Base-by-base conservation (phyloP, 257 asterid genomes). In the Voacanga thouarsii region DNA sequence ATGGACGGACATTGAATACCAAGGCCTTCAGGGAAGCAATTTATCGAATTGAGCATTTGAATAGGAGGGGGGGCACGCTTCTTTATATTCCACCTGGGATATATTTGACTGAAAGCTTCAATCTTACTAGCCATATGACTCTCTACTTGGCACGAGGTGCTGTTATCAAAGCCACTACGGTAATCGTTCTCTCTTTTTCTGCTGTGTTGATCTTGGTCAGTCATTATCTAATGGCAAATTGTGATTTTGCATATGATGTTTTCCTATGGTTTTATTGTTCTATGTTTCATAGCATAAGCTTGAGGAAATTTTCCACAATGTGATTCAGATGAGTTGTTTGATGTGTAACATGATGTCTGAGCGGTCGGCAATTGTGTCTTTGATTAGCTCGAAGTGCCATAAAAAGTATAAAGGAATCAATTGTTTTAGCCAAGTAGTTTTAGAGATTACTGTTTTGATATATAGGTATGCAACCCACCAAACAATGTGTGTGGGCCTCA, bases 121-220 rank as follows among this genome's bases (percentile, higher is more conserved):
- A 87, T 78, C 90, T 95, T 12, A 93, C 99, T 12, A 95, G 99
- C 88, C 91, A 88, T 23, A 96, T 96, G 98, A 93, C 99, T 61
- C 98, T 96, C 43, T 96, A 86, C 84, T 84, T 96, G 86, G 97
- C 97, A 60, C 71, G 79, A 72, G 97, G 94, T 51, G 97, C 99
- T 70, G 90, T 89, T 67, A 93, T 96, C 88, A 89, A 87, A 84
- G 96, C 98, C 73, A 83, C 93, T 8, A 83, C 71, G 98, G 99
- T 95, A 87, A 75, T 41, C 67, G 9, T 5, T 19, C 63, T 64
- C n/a, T 21, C 19, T 53, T 76, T 26, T 4, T 66, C 49, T n/a
- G 9, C 63, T 12, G 6, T 30, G 19, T 24, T 11, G 33, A 28
- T 51, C 16, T 26, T 50, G 41, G 28, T 69, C 53, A 39, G 16